Conservation (phyloP, 192 early-diverging fungal genomes). For the Thamnidium elegans region DNA sequence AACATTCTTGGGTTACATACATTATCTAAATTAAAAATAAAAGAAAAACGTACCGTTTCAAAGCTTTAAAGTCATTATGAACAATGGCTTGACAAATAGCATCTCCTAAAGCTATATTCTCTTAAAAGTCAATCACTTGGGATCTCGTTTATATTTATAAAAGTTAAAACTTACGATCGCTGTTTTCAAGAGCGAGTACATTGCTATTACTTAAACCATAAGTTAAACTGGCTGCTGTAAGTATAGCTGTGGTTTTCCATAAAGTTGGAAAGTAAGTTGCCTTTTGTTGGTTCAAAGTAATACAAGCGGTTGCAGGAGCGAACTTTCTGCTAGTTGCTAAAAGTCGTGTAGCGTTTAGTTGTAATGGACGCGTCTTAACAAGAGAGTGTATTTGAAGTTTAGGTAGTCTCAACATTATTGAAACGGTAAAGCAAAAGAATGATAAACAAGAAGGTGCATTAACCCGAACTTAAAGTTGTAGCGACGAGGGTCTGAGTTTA, state of each 20-base stretch:
- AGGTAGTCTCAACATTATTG: too few species aligned
- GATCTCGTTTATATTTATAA: neutral
- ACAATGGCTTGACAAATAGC: conserved; percentile 32
- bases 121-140: neutral
- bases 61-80: conserved; percentile 22
- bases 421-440: too few species aligned
- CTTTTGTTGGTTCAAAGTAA: neutral
- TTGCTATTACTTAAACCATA: neutral
- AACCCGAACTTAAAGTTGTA: too few species aligned
- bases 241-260: neutral
- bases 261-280: neutral
- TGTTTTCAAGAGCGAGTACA: neutral
- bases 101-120: conserved; percentile 20
- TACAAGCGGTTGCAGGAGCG: too few species aligned
- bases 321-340: too few species aligned
- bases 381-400: too few species aligned
- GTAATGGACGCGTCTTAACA: too few species aligned
- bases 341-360: too few species aligned
- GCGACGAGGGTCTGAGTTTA: too few species aligned
- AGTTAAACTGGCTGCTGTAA: neutral
- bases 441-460: too few species aligned
- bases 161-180: neutral
- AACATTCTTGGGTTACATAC: neutral
- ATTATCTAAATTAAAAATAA: neutral
- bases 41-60: conserved; percentile 24